phyloP scores from a whole-genome alignment of 192 early-diverging fungal genomes.

The Coemansia sp. region DNA sequence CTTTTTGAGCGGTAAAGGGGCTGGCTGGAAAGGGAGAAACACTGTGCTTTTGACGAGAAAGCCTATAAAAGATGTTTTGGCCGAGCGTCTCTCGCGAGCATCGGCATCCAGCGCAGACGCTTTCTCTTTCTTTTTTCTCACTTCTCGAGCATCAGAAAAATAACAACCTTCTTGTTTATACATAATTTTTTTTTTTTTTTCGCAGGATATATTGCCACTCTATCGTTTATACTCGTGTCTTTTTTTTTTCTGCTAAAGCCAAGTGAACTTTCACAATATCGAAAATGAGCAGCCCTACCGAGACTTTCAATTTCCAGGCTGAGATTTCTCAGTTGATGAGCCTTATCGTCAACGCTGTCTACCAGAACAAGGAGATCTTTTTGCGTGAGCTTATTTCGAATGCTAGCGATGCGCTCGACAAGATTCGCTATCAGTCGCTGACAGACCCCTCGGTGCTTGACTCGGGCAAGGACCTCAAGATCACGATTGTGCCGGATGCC shows the following conservation, averaged over 20 bases:
- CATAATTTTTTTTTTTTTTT: conserved; percentile 15
- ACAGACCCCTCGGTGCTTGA: conserved; percentile 90
- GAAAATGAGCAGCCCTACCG: conserved; percentile 56
- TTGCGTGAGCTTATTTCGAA: conserved; percentile 97
- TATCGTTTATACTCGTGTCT: not conserved
- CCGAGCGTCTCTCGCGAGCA: not conserved
- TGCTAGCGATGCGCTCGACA: conserved; percentile 94
- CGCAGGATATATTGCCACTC: not conserved
- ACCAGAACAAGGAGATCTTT: conserved; percentile 98
- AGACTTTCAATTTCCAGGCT: conserved; percentile 94
- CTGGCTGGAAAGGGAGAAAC: not conserved
- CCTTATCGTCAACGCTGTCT: conserved; percentile 99
- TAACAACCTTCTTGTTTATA: conserved; percentile 20
- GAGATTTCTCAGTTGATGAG: conserved; percentile 99
- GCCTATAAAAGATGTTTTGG: not conserved
- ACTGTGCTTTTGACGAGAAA: not conserved
- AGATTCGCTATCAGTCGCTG: conserved; percentile 94
- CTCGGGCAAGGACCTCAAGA: conserved; percentile 89
- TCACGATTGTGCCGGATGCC: conserved; percentile 86
- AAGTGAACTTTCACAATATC: not conserved
- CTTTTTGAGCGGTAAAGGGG: not conserved
- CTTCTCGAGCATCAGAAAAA: not conserved
- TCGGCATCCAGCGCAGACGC: not conserved
- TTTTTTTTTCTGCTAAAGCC: not conserved
- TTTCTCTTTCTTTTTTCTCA: conserved; percentile 6